Conservation (phyloP, 305 asterid genomes). For the Ajuga reptans region DNA sequence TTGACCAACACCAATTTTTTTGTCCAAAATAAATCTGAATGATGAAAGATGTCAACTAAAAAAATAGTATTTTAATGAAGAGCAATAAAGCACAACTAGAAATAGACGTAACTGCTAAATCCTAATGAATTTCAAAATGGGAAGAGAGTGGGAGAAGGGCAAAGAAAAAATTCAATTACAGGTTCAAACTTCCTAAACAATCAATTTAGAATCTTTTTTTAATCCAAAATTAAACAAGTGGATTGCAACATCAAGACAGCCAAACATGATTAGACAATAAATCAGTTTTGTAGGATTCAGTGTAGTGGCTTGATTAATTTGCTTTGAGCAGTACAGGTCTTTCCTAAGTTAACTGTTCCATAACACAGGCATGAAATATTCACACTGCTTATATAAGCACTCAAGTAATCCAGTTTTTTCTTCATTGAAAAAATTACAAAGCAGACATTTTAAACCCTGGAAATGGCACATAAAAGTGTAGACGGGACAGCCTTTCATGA, state of each 20-base stretch:
- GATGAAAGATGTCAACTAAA: neutral
- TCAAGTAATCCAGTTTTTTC: neutral
- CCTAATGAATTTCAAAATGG: neutral
- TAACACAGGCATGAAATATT: neutral
- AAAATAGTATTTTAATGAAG: neutral
- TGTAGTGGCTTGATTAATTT: neutral
- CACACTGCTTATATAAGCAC: neutral
- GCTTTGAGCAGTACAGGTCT: neutral
- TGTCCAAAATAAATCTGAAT: conserved; percentile 83
- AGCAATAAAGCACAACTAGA: neutral
- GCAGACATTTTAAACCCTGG: neutral
- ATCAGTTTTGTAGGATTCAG: neutral
- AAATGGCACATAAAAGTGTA: neutral
- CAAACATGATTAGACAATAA: no score
- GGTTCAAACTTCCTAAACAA: no score
- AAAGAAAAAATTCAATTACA: no score
- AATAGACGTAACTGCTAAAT: neutral
- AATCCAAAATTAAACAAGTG: no score
- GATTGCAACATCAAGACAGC: no score
- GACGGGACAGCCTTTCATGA: neutral
- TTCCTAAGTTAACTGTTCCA: neutral
- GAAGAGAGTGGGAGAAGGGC: neutral
- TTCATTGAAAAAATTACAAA: neutral
- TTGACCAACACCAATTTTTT: conserved; percentile 92
- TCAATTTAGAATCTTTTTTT: no score